A percentile compares a stretch with the other conserved stretches of the same genome.
Conservation (phyloP, 1,139 yeast species). For the Sugiyamaella neomexicana region DNA sequence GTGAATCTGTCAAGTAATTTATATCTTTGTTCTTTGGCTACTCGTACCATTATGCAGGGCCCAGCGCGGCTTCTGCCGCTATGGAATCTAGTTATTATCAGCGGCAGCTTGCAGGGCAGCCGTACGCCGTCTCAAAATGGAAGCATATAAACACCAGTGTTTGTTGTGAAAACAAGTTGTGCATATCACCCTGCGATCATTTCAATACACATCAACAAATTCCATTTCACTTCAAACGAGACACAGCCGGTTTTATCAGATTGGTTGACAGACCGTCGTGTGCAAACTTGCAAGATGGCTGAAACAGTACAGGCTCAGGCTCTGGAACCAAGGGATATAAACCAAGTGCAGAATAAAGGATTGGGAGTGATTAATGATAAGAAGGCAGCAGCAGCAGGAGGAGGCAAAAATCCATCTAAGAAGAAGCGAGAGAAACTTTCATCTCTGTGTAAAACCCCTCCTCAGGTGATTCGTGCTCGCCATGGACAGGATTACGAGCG, state of each 20-base stretch:
- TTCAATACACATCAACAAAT: too few species aligned
- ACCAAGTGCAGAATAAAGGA: conserved; percentile 10
- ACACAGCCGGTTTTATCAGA: background rate
- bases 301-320: conserved; percentile 23
- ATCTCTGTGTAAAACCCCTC: conserved; percentile 90
- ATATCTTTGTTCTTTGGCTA: too few species aligned
- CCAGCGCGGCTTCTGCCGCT: too few species aligned
- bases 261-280: background rate
- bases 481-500: conserved; percentile 87
- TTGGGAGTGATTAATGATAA: background rate
- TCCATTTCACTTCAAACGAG: background rate
- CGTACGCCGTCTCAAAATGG: conserved; percentile 10
- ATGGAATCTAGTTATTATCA: background rate
- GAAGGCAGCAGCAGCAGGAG: conserved; percentile 1
- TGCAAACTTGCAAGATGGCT: background rate
- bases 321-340: conserved; percentile 25
- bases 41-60: conserved; percentile 22
- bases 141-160: conserved; percentile 16
- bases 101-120: background rate
- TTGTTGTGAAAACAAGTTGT: conserved; percentile 11
- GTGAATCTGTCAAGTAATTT: too few species aligned
- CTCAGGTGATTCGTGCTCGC: conserved; percentile 84
- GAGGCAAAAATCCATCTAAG: conserved; percentile 33
- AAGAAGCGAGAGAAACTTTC: conserved; percentile 87
- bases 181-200: background rate